Evolutionary conservation across 192 early-diverging fungal species (phyloP).

Genomic region (Backusella parvicylindrica): DNA sequence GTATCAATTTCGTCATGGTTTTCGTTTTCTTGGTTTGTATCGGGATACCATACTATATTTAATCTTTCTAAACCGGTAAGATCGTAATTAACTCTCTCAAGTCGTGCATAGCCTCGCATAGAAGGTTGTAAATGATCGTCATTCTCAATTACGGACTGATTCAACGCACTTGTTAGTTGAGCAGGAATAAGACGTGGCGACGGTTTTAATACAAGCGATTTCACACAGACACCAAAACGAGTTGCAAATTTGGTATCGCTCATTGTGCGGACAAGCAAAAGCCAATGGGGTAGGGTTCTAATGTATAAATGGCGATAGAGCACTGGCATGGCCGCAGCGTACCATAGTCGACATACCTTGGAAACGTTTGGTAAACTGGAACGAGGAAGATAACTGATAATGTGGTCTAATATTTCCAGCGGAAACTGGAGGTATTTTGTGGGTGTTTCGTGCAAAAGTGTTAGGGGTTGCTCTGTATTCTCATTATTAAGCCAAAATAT

Average conservation of each 20-base stretch:
- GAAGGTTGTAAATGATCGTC: constrained; percentile 1
- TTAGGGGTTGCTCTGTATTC: neutral
- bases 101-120: neutral
- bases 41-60: neutral
- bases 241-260: neutral
- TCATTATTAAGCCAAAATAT: neutral
- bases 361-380: constrained; percentile 4
- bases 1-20: constrained; percentile 21
- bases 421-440: neutral
- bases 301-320: constrained; percentile 18
- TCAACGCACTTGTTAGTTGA: neutral
- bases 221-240: neutral
- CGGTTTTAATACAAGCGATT: constrained; percentile 4
- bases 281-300: constrained; percentile 15
- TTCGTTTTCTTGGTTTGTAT: neutral
- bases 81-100: constrained; percentile 2
- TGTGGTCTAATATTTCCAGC: constrained; percentile 10
- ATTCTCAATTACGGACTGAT: neutral
- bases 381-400: constrained; percentile 2
- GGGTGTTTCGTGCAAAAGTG: neutral
- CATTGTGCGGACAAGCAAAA: neutral
- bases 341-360: neutral
- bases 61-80: constrained; percentile 15
- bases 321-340: neutral
- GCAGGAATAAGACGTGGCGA: constrained; percentile 9